Evolutionary conservation across 805 yeast genomes (phyloP), one percentile per base, ranked within the genome.

Genomic region (Lipomyces starkeyi): DNA sequence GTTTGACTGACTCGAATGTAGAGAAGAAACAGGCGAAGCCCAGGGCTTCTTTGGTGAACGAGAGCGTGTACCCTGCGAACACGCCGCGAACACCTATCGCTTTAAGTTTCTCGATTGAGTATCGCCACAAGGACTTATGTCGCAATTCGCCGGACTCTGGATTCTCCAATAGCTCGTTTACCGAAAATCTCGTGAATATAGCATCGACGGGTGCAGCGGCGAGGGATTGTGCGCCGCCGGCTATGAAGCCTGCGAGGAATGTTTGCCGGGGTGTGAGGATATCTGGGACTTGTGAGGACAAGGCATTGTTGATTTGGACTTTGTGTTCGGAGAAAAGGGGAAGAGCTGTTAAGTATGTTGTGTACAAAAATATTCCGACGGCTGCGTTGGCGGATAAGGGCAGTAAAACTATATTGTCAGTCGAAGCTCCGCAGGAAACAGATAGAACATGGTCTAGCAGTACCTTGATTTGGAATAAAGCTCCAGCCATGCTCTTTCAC

Each of bases 151-250:
- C 29, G 22, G 49, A 63, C n/a, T 25, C 61, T 1, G 61, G 58
- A 14, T 17, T 37, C 14, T 85, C 83, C 17, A 91, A 78, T 63
- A 93, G 79, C 72, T 92, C 97, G 11, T 89, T 85, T 4, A 91
- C 88, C 1, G 88, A 84, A 71, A 93, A 91, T 72, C 98, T 83
- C 1, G 97, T 86, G 75, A 89, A 90, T 2, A 94, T 87, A 7
- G 98, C 97, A 78, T 94, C 98, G 3, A 94, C 83, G 0, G 98
- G 98, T 1, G 97, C 94, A 1, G 97, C 97, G 0, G 91, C 93
- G 20, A 91, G 79, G n/a, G 97, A 90, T 74, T 95, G 97, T 29
- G 88, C 87, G 0, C 89, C 87, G 1, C 98, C 98, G 0, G 97
- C 97, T 0, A 91, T 71, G 65, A 88, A 87, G 0, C 98, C 98